Base-by-base conservation (phyloP, 1,284 basidiomycete genomes). In the Neotropicomus parvogracilis region DNA sequence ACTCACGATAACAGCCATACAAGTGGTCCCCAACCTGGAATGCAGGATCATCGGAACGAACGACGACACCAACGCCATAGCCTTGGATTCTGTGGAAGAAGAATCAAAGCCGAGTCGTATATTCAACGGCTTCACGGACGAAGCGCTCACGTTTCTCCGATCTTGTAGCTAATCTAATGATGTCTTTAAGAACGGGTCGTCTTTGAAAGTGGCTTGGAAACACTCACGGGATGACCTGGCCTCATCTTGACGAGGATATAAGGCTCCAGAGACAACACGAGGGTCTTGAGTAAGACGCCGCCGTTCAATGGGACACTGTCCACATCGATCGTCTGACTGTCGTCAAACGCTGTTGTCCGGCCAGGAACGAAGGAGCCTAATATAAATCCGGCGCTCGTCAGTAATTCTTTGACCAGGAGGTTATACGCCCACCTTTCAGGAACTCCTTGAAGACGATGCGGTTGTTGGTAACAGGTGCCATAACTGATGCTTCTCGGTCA, bases 11-110 rank as follows among this genome's bases (percentile, higher is more conserved):
- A 11, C 14, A 7, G n/a, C 48, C 57, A 24, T 48, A 14, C 16
- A 59, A 12, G 20, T 57, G 46, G 48, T 58, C 55, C 10, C 55
- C 55, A 16, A 37, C 19, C 11, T 44, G 47, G 26, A 58, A 55
- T 14, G 32, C 47, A 4, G 52, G 40, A 26, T 58, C 29, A 19
- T 57, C 55, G 10, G 47, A 60, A 12, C 55, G 55, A n/a, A 58
- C 4, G 1, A 60, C 55, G 13, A 60, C 28, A 3, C 40, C 52
- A 3, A 57, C 9, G 14, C 47, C 51, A n/a, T 1, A 41, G n/a
- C n/a, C 14, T 4, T 17, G 7, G 3, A 55, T 44, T 8, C 55
- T 57, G 37, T n/a, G 10, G 5, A 38, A 14, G 3, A 14, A 14
- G 4, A 10, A 16, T 35, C 28, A 1, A 9, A 4, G 14, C 9